Evolutionary conservation across 2,329 filamentous ascomycete genomes (phyloP).

Genomic region (Fusarium sp.): DNA sequence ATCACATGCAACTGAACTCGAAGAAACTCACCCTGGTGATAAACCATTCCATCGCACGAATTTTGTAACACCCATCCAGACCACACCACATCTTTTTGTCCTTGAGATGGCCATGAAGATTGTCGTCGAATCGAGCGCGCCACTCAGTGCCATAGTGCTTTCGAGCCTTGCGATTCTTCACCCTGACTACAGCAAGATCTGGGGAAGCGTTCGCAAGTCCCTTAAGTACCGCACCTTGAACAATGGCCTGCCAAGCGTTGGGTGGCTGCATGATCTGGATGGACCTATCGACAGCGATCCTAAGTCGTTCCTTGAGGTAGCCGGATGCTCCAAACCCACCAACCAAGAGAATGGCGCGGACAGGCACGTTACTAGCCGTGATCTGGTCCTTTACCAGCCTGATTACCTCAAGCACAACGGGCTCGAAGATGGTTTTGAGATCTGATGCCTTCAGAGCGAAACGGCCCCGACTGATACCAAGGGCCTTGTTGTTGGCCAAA

Average conservation of each 20-base stretch:
- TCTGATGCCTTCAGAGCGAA: slow-evolving; percentile 53
- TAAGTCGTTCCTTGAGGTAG: slow-evolving; percentile 57
- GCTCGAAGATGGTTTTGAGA: slow-evolving; percentile 57
- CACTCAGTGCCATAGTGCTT: slow-evolving; percentile 58
- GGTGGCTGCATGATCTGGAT: slow-evolving; percentile 59
- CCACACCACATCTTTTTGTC: slow-evolving; percentile 52
- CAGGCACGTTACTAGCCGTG: slow-evolving; percentile 49
- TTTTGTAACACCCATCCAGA: slow-evolving; percentile 52
- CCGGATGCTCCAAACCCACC: slow-evolving; percentile 60
- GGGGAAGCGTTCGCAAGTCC: slow-evolving; percentile 55
- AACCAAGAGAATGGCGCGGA: slow-evolving; percentile 57
- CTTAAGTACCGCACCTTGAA: slow-evolving; percentile 62
- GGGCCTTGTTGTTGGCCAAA: slow-evolving; percentile 52
- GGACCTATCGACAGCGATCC: slow-evolving; percentile 47
- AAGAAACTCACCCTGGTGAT: slow-evolving; percentile 50
- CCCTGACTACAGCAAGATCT: slow-evolving; percentile 50
- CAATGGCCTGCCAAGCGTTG: slow-evolving; percentile 60
- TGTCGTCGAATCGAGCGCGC: slow-evolving; percentile 47
- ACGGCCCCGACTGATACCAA: slow-evolving; percentile 53
- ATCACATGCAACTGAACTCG: background rate
- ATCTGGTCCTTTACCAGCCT: slow-evolving; percentile 58
- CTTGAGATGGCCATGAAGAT: slow-evolving; percentile 46
- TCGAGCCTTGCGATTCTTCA: slow-evolving; percentile 55
- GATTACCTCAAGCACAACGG: slow-evolving; percentile 57
- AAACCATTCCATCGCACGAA: slow-evolving; percentile 58